Evolutionary conservation across 371 early-diverging fungal species (phyloP), one percentile per base, ranked within the genome.

Genomic region (Mortierella sp.): DNA sequence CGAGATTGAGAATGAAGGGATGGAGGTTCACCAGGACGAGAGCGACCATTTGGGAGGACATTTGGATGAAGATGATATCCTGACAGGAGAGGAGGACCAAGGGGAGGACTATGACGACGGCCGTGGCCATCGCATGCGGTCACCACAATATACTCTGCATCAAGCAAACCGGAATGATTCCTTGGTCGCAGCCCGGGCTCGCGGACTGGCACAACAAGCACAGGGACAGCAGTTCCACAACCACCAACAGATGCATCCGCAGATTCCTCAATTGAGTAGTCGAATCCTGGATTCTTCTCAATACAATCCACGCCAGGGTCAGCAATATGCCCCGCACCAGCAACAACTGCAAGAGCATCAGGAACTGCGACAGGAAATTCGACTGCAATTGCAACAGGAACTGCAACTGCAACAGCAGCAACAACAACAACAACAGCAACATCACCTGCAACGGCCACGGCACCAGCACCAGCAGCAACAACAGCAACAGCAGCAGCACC

Each of bases 31-130:
- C 37, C 66, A 63, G 34, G 63, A 71, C 19, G 68, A 61, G 3
- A 63, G 40, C 1, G 47, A 31, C 26, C 69, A 31, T 40, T 37
- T 68, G 44, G 34, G 39, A 31, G 64, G 45, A 22, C 73, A 76
- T 9, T 2, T 77, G 34, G 77, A 78, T n/a, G 78, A 73, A 22
- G 79, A 70, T 22, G 73, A 73, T 22, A 65, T 73, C 31, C 39
- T 73, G 16, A 73, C 69, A 11, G 78, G 73, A 6, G 78, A 73
- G 6, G 69, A 72, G 31, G 73, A 65, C 9, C 73, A 64, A 19
- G 73, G 43, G 9, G 68, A 61, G 1, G 74, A 72, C 0, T 44
- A 55, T 31, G 71, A 71, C 2, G 71, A 75, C 4, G 58, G 37
- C 34, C 52, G 0, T 44, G 43, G 22, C 9, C 65, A 64, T 9